Conservation (phyloP, 176 grass and related monocot species). For the Carex littledalei region DNA sequence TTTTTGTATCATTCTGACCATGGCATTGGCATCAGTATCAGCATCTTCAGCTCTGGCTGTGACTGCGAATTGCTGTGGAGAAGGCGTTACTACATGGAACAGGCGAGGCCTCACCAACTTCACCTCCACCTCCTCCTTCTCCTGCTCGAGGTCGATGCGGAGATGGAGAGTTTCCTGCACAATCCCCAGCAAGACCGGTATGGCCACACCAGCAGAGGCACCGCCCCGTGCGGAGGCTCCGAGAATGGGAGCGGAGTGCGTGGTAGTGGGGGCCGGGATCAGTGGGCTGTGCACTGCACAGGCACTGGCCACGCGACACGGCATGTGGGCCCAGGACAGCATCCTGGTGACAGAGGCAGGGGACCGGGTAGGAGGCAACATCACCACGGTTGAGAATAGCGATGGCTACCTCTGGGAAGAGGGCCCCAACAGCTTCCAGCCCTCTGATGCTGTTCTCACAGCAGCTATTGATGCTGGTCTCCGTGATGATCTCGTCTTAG, state of each 20-base stretch:
- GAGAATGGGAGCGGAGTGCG: conserved; percentile 54
- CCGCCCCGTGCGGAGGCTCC: neutral
- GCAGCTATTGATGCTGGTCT: conserved; percentile 83
- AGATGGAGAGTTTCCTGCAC: neutral
- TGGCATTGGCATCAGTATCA: neutral
- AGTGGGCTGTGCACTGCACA: conserved; percentile 90
- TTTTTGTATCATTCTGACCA: neutral
- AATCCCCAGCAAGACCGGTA: neutral
- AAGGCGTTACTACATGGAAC: neutral
- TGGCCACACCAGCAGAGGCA: neutral
- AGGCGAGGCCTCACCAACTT: neutral
- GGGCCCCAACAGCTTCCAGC: conserved; percentile 95
- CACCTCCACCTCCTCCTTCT: neutral
- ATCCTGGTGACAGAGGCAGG: conserved; percentile 79
- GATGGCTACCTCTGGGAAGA: conserved; percentile 92
- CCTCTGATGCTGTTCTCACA: conserved; percentile 71
- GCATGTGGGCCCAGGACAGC: conserved; percentile 24
- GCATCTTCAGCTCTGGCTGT: neutral
- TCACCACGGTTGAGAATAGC: conserved; percentile 62
- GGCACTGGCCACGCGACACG: conserved; percentile 56
- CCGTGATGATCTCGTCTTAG: conserved; percentile 81
- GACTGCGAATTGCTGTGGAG: neutral
- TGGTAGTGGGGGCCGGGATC: conserved; percentile 81
- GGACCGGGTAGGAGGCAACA: conserved; percentile 65
- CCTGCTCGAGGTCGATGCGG: neutral